Evolutionary conservation across 345 rosid species (phyloP).

Genomic region (Populus euphratica): DNA sequence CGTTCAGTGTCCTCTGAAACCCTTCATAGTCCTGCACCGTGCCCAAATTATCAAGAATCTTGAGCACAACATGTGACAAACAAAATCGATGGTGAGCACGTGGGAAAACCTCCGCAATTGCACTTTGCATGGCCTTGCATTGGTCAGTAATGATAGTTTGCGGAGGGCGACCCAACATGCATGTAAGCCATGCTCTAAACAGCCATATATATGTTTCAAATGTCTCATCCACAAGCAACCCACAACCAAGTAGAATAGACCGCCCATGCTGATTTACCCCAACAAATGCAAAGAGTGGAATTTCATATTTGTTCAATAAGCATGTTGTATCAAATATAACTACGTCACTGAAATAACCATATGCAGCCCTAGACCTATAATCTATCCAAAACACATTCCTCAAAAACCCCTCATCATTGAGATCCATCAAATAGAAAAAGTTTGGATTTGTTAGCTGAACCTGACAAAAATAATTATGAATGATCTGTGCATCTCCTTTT

Average conservation of each 20-base stretch:
- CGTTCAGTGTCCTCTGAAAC: constrained; percentile 45
- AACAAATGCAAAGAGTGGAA: constrained; percentile 55
- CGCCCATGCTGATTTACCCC: constrained; percentile 71
- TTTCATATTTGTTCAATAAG: constrained; percentile 49
- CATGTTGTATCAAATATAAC: constrained; percentile 52
- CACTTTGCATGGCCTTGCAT: constrained; percentile 56
- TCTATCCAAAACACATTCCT: constrained; percentile 68
- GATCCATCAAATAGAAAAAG: constrained; percentile 67
- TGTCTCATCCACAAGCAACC: constrained; percentile 63
- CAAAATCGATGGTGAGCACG: constrained; percentile 50
- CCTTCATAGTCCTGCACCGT: constrained; percentile 51
- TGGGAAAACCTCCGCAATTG: constrained; percentile 53
- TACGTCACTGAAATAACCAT: constrained; percentile 52
- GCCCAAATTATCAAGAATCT: constrained; percentile 52
- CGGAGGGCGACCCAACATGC: constrained; percentile 43
- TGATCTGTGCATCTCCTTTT: constrained; percentile 55
- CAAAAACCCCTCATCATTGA: constrained; percentile 59
- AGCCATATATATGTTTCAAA: constrained; percentile 60
- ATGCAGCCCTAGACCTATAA: constrained; percentile 55
- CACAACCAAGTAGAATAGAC: constrained; percentile 56
- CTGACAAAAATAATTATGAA: constrained; percentile 56
- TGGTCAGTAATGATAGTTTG: constrained; percentile 61
- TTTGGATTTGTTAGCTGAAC: constrained; percentile 65
- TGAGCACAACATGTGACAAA: constrained; percentile 46
- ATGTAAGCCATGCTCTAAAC: constrained; percentile 56